A percentile compares a stretch with the other conserved stretches of the same genome.
These are phyloP conservation scores for Primulina tabacum DNA, from an alignment of 257 asterid genomes.

Conservation along the genomic window DNA sequence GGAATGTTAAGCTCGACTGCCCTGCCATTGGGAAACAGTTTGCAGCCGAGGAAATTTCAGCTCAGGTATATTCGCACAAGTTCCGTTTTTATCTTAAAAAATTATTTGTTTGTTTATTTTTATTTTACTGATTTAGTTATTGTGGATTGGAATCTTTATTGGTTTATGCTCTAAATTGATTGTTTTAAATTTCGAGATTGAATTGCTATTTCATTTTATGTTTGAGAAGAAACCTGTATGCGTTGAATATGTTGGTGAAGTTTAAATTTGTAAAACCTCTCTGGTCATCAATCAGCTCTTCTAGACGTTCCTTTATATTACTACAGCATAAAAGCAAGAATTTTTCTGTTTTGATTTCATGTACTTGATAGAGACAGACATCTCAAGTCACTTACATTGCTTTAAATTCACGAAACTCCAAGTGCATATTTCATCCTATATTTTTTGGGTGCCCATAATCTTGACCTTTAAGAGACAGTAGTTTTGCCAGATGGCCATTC, in stretches of 20 bases:
- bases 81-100: not conserved
- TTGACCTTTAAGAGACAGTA: not conserved
- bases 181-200: not conserved
- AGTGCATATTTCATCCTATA: not conserved
- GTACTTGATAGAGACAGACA: not conserved
- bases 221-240: not conserved
- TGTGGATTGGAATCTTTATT: not conserved
- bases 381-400: not conserved
- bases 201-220: not conserved
- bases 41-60: conserved; percentile 82
- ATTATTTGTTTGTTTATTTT: conserved; percentile 1
- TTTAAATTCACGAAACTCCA: too few species aligned
- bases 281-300: not conserved
- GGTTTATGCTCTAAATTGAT: conserved; percentile 5
- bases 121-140: not conserved
- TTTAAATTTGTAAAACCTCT: not conserved
- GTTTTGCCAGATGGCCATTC: not conserved
- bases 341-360: not conserved
- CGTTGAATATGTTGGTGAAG: not conserved
- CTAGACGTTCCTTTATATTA: not conserved
- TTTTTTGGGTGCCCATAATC: not conserved
- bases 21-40: conserved; percentile 71
- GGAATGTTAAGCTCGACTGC: conserved; percentile 72
- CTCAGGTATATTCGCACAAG: conserved; percentile 47
- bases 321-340: not conserved